Conservation (phyloP, 1,139 yeast species). For the Ogataea hybrid region DNA sequence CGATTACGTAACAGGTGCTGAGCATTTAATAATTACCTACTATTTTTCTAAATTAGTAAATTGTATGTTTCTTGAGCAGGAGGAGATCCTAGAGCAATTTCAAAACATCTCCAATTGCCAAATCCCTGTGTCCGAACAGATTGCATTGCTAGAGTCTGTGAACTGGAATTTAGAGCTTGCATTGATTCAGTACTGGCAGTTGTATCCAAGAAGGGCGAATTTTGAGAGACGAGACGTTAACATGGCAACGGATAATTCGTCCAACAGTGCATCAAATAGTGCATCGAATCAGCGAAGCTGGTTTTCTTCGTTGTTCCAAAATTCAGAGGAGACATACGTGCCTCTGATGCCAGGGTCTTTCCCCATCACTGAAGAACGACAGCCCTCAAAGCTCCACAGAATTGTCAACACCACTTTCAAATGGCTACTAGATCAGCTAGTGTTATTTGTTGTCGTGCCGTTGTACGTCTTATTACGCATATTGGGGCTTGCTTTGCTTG, state of each 20-base stretch:
- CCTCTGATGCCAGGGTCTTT: slow-evolving; percentile 23
- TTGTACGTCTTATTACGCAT: slow-evolving; percentile 23
- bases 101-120: slow-evolving; percentile 15
- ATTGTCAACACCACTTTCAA: slow-evolving; percentile 15
- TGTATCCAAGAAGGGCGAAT: slow-evolving; percentile 20
- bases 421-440: slow-evolving; percentile 12
- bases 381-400: slow-evolving; percentile 26
- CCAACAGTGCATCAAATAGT: no score
- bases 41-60: neutral
- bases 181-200: slow-evolving; percentile 22
- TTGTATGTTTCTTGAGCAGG: slow-evolving; percentile 18
- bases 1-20: neutral
- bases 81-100: slow-evolving; percentile 16
- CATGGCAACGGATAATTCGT: slow-evolving; percentile 9
- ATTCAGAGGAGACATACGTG: slow-evolving; percentile 3
- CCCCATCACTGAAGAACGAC: slow-evolving; percentile 15
- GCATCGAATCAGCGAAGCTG: slow-evolving; percentile 1
- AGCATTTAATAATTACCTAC: neutral
- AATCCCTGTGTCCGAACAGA: slow-evolving; percentile 17
- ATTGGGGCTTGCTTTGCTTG: slow-evolving; percentile 18
- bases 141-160: slow-evolving; percentile 17
- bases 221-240: neutral
- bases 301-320: neutral
- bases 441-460: slow-evolving; percentile 23
- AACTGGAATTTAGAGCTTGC: slow-evolving; percentile 28